Evolutionary conservation across 345 rosid genomes (phyloP).

Genomic region (Aquilaria yunnanensis): DNA sequence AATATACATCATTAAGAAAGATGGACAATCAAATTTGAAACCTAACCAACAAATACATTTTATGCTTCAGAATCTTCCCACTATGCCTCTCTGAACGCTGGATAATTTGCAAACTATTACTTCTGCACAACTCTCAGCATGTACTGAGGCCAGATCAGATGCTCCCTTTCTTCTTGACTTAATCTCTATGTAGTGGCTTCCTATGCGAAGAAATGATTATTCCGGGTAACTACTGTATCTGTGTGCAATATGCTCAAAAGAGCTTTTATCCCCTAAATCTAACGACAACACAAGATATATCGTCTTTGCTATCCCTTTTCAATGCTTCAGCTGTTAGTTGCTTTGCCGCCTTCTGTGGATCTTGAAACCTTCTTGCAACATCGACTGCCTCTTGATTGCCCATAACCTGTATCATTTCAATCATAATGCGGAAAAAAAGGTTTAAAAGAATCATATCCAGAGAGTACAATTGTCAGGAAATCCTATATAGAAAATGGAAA

Average conservation of each 20-base stretch:
- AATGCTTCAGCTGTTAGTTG: slow-evolving; percentile 58
- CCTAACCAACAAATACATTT: slow-evolving; percentile 28
- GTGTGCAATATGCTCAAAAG: slow-evolving; percentile 10
- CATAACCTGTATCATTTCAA: slow-evolving; percentile 47
- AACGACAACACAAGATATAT: slow-evolving; percentile 69
- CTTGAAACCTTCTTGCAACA: slow-evolving; percentile 54
- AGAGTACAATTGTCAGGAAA: slow-evolving; percentile 2
- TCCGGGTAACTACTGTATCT: slow-evolving; percentile 20
- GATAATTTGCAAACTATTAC: slow-evolving; percentile 14
- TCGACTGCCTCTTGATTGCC: slow-evolving; percentile 74
- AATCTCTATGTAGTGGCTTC: slow-evolving; percentile 18
- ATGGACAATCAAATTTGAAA: neutral
- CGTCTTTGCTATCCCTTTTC: slow-evolving; percentile 65
- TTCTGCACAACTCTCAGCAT: slow-evolving; percentile 8
- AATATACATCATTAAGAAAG: slow-evolving; percentile 18
- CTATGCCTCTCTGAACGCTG: neutral
- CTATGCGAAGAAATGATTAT: slow-evolving; percentile 22
- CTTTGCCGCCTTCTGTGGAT: slow-evolving; percentile 76
- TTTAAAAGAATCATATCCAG: neutral
- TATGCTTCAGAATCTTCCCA: slow-evolving; percentile 13
- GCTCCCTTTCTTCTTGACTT: slow-evolving; percentile 14
- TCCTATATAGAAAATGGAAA: neutral
- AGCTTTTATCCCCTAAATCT: slow-evolving; percentile 44
- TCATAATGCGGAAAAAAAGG: slow-evolving; percentile 1
- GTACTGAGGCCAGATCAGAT: slow-evolving; percentile 10